Evolutionary conservation across 2,329 filamentous ascomycete species (phyloP).

Genomic region (Cladosporium phlei): DNA sequence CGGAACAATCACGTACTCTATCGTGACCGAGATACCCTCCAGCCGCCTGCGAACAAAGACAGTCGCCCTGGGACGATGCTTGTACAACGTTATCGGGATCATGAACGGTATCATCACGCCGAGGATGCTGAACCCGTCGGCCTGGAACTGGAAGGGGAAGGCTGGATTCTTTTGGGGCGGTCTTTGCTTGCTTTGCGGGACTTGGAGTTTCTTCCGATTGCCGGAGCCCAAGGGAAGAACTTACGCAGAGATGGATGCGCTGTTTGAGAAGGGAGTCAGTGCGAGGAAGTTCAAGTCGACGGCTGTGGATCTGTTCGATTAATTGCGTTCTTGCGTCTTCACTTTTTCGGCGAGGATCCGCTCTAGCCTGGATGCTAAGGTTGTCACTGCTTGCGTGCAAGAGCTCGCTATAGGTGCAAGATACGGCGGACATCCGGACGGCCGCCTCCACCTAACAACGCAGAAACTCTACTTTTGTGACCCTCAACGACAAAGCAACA

Average conservation of each 20-base stretch:
- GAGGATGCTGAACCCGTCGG: slow-evolving; percentile 27
- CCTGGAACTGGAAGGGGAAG: slow-evolving; percentile 28
- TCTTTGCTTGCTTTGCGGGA: slow-evolving; percentile 27
- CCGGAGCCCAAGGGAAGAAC: slow-evolving; percentile 36
- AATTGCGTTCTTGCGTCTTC: too few relatives aligned
- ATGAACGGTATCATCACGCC: slow-evolving; percentile 20
- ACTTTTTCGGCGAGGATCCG: too few relatives aligned
- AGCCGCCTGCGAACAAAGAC: slow-evolving; percentile 26
- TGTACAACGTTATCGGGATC: slow-evolving; percentile 23
- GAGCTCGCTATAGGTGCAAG: too few relatives aligned
- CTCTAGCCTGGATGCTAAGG: slow-evolving; percentile 32
- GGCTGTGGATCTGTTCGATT: slow-evolving; percentile 13
- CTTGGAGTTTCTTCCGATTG: slow-evolving; percentile 32
- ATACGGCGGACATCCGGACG: too few relatives aligned
- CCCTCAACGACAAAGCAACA: too few relatives aligned
- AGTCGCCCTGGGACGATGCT: slow-evolving; percentile 23
- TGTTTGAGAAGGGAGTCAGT: slow-evolving; percentile 47
- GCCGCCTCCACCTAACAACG: too few relatives aligned
- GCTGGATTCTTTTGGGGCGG: slow-evolving; percentile 31
- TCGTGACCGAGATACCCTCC: slow-evolving; percentile 27
- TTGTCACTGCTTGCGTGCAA: too few relatives aligned
- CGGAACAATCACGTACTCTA: slow-evolving; percentile 65
- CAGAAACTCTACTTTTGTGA: too few relatives aligned
- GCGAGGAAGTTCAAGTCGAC: slow-evolving; percentile 38
- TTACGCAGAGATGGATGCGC: slow-evolving; percentile 52